Conservation (phyloP, 805 yeast species). For the Suhomyces emberorum region DNA sequence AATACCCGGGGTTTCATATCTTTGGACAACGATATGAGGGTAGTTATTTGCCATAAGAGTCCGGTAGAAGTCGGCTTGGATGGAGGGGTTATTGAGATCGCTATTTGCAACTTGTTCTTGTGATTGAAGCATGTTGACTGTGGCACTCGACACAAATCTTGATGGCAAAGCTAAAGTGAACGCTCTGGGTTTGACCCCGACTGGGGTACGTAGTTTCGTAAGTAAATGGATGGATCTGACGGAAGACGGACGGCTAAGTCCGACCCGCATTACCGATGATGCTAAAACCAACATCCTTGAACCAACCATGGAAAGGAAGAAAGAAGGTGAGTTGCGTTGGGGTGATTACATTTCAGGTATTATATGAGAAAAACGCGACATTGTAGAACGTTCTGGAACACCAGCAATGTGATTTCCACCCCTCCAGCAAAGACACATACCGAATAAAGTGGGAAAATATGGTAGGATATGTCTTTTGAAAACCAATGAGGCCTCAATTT, state of each 20-base stretch:
- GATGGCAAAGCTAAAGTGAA: too few species aligned
- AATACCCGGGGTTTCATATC: conserved; percentile 93
- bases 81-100: conserved; percentile 60
- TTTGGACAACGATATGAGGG: conserved; percentile 93
- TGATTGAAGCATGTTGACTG: conserved; percentile 30
- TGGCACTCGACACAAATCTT: conserved; percentile 22
- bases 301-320: not conserved
- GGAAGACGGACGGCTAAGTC: not conserved
- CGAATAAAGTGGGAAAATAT: too few species aligned
- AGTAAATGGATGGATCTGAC: not conserved
- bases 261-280: not conserved
- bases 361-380: not conserved
- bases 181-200: too few species aligned
- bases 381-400: not conserved
- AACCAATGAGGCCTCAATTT: too few species aligned
- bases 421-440: too few species aligned
- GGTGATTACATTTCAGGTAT: too few species aligned
- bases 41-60: conserved; percentile 73
- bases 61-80: conserved; percentile 83
- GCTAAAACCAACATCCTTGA: not conserved
- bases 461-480: too few species aligned
- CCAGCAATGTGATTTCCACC: too few species aligned
- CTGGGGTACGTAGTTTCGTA: too few species aligned
- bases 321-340: not conserved
- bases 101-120: conserved; percentile 86